Percentiles rank a stretch among this genome's conserved stretches.
Conservation (phyloP, 2,329 filamentous ascomycete species). For the Immersiporthe knoxdaviesiana region DNA sequence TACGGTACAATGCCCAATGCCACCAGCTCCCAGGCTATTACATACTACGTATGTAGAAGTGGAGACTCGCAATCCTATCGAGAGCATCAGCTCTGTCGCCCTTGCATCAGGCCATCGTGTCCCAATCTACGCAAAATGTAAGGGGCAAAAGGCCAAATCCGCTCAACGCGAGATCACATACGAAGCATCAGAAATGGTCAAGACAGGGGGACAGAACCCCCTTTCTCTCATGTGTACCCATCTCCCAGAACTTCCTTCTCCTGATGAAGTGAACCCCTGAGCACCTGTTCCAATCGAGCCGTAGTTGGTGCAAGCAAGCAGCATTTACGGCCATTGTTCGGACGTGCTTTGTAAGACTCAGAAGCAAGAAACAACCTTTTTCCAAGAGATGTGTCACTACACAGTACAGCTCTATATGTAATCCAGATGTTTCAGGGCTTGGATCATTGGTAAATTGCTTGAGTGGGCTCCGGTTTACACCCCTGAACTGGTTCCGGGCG, state of each 20-base stretch:
- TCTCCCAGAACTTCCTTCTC: not conserved
- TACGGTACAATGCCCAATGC: not conserved
- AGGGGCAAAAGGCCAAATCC: not conserved
- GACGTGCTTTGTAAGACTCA: not conserved
- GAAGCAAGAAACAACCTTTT: not conserved
- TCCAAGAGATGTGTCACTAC: not conserved
- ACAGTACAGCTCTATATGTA: not conserved
- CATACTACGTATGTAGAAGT: not conserved
- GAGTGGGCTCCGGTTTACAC: not conserved
- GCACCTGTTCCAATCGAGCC: not conserved
- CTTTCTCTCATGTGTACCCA: not conserved
- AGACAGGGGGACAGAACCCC: not conserved
- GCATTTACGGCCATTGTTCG: not conserved
- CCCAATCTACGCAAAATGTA: slow-evolving; percentile 3
- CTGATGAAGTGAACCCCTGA: not conserved
- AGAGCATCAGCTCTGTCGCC: not conserved
- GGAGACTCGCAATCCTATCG: not conserved
- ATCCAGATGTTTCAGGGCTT: not conserved
- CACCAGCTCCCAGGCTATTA: not conserved
- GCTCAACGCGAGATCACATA: not conserved
- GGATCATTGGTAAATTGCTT: not conserved
- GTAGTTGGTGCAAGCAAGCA: not conserved
- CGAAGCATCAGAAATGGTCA: not conserved
- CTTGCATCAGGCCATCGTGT: slow-evolving; percentile 9
- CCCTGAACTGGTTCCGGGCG: not conserved